Base-by-base conservation (phyloP, 2,329 filamentous ascomycete genomes). In the Parasarocladium wereldwijsianum region DNA sequence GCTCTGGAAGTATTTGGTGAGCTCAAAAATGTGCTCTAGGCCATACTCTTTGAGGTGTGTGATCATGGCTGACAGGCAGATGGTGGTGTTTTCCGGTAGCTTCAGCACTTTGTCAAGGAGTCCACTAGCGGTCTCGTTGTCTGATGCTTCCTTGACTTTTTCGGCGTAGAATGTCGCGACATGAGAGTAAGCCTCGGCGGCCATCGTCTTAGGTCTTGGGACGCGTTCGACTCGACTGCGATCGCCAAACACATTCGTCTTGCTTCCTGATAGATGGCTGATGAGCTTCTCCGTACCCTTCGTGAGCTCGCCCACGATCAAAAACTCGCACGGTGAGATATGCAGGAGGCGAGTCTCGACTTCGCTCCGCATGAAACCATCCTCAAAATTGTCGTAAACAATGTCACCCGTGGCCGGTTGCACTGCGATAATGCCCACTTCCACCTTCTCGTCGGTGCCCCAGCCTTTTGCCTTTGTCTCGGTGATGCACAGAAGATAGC, bases 31-130 rank as follows among this genome's bases (percentile, higher is more conserved):
- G 57, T 96, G 85, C 51, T 96, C 80, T 13, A 98, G 64, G 1
- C 85, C 85, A 49, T 94, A 98, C 39, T 93, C 86, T 12, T 74
- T 76, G 42, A 98, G 62, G 45, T 98, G 86, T 2, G 70, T 82
- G 42, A 98, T 96, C 86, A 98, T 94, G 8, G 86, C 81, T 4
- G 90, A 94, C 10, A 98, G 65, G 52, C 90, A 98, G 23, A 93
- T 75, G 0, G 80, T 93, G 21, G 93, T 83, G 24, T 79, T 66
- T 43, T 93, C 83, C 0, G 87, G 79, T 9, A 98, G 65, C 38
- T 75, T 76, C 33, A 96, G 64, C 19, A 94, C 83, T 43, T 84
- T 87, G 44, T 93, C 82, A 3, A 98, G 66, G 2, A 94, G 62
- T 17, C 67, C 64, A 22, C 66, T 70, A 1, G 74, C 66, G 13